Conservation (phyloP, 352 stramenopile genomes). For the Hyaloperonospora brassicae region DNA sequence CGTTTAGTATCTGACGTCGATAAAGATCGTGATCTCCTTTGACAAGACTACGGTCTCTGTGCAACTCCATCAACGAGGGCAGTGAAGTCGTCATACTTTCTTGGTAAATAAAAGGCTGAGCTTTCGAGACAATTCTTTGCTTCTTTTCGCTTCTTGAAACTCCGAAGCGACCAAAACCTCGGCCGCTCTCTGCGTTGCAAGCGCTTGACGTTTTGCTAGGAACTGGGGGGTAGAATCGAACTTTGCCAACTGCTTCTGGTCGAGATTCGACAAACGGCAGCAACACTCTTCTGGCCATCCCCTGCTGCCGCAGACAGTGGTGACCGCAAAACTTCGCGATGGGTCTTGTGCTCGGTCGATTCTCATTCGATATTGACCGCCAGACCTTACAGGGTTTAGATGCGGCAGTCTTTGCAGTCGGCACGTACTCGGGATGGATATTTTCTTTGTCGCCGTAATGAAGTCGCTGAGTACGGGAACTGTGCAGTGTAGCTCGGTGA, state of each 20-base stretch:
- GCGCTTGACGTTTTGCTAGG: constrained; percentile 22
- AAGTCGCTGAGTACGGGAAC: constrained; percentile 3
- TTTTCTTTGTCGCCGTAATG: constrained; percentile 25
- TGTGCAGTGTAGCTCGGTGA: background rate
- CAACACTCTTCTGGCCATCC: constrained; percentile 1
- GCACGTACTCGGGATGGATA: constrained; percentile 15
- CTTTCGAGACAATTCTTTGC: constrained; percentile 8
- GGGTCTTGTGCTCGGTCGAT: constrained; percentile 9
- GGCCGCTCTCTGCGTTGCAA: constrained; percentile 4
- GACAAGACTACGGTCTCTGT: constrained; percentile 5
- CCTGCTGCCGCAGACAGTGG: constrained; percentile 2
- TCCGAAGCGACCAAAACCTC: background rate
- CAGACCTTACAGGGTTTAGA: constrained; percentile 6
- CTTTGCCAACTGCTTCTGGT: constrained; percentile 13
- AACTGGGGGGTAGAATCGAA: constrained; percentile 37
- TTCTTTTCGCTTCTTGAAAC: constrained; percentile 15
- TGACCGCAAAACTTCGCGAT: background rate
- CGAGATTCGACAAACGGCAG: constrained; percentile 11
- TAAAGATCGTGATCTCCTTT: constrained; percentile 3
- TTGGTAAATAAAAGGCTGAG: constrained; percentile 17
- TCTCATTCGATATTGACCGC: constrained; percentile 6
- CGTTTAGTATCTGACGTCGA: constrained; percentile 21
- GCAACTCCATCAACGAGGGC: constrained; percentile 8
- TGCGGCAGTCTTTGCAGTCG: constrained; percentile 10
- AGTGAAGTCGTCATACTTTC: constrained; percentile 49